Percentiles rank a stretch among this genome's conserved stretches.
phyloP scores from a whole-genome alignment of 2,329 filamentous ascomycete genomes.

The Stagonosporopsis chrysanthemi region DNA sequence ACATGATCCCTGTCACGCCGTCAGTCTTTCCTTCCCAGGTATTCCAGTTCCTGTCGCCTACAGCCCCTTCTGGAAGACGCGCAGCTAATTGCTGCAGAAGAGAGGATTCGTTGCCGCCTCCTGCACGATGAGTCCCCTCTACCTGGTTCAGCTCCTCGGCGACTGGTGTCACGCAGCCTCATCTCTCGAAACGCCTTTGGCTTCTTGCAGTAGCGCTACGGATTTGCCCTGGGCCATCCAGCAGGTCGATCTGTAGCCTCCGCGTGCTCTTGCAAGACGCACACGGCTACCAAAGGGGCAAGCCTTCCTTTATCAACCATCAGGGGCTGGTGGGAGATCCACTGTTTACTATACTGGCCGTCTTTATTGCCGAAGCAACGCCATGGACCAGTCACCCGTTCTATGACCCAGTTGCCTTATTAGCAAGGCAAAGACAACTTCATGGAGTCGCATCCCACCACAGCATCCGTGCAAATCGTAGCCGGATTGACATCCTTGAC shows the following conservation, averaged over 20 bases:
- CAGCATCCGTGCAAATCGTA: background rate
- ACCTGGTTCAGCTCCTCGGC: constrained; percentile 38
- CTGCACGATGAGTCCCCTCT: constrained; percentile 32
- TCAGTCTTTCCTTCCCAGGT: constrained; percentile 14
- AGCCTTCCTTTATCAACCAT: constrained; percentile 19
- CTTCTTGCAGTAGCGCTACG: constrained; percentile 29
- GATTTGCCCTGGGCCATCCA: constrained; percentile 22
- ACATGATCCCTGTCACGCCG: constrained; percentile 17
- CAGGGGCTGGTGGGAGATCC: constrained; percentile 33
- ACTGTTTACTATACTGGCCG: constrained; percentile 21
- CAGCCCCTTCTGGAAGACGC: constrained; percentile 29
- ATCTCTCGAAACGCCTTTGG: constrained; percentile 34
- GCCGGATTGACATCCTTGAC: background rate
- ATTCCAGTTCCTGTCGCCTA: constrained; percentile 19
- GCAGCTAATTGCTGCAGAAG: constrained; percentile 35
- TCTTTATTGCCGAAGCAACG: constrained; percentile 30
- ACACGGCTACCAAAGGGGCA: constrained; percentile 28
- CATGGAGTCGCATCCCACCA: constrained; percentile 25
- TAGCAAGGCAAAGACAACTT: constrained; percentile 21
- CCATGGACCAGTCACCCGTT: constrained; percentile 16
- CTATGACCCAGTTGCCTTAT: constrained; percentile 37
- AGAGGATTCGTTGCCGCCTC: constrained; percentile 28
- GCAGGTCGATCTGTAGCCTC: constrained; percentile 22
- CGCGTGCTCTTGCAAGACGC: constrained; percentile 28
- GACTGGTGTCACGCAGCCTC: constrained; percentile 41